A percentile compares a stretch with the other conserved stretches of the same genome.
Evolutionary conservation across 352 stramenopile species (phyloP).

Genomic region (Phytopythium chamaehyphon): DNA sequence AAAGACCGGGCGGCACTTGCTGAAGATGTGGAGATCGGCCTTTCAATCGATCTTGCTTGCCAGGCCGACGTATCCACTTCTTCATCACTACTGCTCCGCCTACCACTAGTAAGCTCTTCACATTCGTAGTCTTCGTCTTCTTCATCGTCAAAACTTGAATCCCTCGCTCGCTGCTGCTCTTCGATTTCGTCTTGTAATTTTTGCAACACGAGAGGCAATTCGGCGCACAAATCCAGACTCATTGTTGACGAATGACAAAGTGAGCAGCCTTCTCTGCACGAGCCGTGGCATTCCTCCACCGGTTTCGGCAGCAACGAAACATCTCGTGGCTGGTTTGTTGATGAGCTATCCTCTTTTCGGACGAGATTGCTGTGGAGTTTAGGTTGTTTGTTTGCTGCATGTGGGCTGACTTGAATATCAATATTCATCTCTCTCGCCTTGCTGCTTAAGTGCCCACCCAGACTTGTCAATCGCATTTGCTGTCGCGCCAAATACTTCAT

Average conservation of each 20-base stretch:
- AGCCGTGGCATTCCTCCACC: not conserved
- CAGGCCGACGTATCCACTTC: too few species aligned
- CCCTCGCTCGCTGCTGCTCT: conserved; percentile 4
- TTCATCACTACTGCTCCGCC: too few species aligned
- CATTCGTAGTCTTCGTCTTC: not conserved
- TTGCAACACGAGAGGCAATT: conserved; percentile 51
- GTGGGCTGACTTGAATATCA: not conserved
- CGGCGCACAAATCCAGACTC: conserved; percentile 59
- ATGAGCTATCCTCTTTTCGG: not conserved
- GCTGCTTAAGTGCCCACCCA: conserved; percentile 32
- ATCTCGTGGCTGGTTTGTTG: too few species aligned
- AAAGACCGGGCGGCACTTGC: too few species aligned
- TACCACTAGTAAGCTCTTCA: too few species aligned
- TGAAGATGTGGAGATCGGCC: too few species aligned
- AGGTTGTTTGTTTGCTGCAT: not conserved
- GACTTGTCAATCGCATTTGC: not conserved
- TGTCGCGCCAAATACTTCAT: conserved; percentile 25
- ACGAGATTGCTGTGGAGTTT: too few species aligned
- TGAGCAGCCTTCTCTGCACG: conserved; percentile 12
- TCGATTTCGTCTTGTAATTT: conserved; percentile 34
- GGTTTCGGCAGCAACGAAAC: too few species aligned
- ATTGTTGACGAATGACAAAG: conserved; percentile 59
- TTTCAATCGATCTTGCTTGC: too few species aligned
- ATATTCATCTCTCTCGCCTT: conserved; percentile 45
- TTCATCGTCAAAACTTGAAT: not conserved